Evolutionary conservation across 768 basidiomycete genomes (phyloP), one percentile per base, ranked within the genome.

Genomic region (Tricholoma saponaceum): DNA sequence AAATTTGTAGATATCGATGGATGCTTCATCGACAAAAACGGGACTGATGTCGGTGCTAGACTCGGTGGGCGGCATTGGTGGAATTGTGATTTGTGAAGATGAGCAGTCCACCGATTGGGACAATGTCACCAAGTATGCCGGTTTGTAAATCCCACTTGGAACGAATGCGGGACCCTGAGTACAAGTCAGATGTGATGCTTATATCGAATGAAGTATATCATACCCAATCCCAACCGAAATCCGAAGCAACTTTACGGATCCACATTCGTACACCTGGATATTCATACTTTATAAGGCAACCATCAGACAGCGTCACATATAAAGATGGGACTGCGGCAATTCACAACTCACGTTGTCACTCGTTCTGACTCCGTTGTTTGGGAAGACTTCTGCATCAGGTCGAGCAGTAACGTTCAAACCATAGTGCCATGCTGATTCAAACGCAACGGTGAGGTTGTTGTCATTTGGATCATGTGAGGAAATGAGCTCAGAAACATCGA

Each of bases 171-270:
- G 83, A n/a, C 79, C 81, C 82, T 82, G 43, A n/a, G 52, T 14
- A 41, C 1, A 14, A 37, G 13, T 26, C 3, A 18, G 22, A 53
- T 39, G 23, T 6, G 5, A 18, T 44, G 8, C 26, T n/a, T 10
- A 39, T 33, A 26, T 18, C 14, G n/a, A 16, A 22, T 41, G 9
- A 6, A 20, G 22, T 22, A 23, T 14, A 5, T 56, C 67, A 23
- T 56, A 83, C 80, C 83, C 82, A 84, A 66, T 84, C 83, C 82
- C 83, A 85, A 2, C 83, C 83, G 56, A 83, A 85, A 63, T 85
- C 83, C 1, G 75, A 78, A 33, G 76, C 71, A 4, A 75, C 72
- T 63, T 85, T 83, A 3, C 83, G 75, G 28, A 83, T 71, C 68
- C 73, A 83, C 30, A 75, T 71, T 43, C 77, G 76, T 37, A 79